phyloP scores from a whole-genome alignment of 345 rosid genomes.

The Salix brachista region DNA sequence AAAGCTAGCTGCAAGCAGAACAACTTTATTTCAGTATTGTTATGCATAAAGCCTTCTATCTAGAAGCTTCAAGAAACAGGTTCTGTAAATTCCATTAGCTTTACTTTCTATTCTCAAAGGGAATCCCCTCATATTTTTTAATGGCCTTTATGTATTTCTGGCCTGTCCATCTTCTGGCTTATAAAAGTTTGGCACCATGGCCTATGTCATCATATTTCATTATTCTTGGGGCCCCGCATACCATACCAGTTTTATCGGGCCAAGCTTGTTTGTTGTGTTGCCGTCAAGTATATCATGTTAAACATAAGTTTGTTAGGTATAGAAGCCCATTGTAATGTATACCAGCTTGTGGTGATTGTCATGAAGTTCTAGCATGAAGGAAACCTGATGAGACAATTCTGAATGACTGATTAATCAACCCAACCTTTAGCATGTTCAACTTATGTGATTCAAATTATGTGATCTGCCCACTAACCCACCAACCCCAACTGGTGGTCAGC shows the following conservation, averaged over 20 bases:
- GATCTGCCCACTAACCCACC: neutral
- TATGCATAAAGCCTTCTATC: neutral
- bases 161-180: neutral
- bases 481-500: neutral
- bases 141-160: neutral
- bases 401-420: neutral
- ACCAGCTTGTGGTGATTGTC: neutral
- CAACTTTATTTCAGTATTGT: conserved; percentile 1
- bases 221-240: neutral
- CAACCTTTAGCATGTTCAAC: neutral
- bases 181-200: neutral
- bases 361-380: neutral
- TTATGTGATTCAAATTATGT: neutral
- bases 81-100: neutral
- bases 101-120: neutral
- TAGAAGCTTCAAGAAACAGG: neutral
- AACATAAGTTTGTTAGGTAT: neutral
- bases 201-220: neutral
- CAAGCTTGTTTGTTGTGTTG: neutral
- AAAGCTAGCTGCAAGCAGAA: conserved; percentile 60
- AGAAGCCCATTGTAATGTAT: neutral
- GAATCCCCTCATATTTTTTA: neutral
- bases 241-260: neutral
- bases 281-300: neutral
- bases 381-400: neutral